A percentile compares a stretch with the other conserved stretches of the same genome.
phyloP scores from a whole-genome alignment of 2,329 filamentous ascomycete genomes.

The Penicillium sp. region DNA sequence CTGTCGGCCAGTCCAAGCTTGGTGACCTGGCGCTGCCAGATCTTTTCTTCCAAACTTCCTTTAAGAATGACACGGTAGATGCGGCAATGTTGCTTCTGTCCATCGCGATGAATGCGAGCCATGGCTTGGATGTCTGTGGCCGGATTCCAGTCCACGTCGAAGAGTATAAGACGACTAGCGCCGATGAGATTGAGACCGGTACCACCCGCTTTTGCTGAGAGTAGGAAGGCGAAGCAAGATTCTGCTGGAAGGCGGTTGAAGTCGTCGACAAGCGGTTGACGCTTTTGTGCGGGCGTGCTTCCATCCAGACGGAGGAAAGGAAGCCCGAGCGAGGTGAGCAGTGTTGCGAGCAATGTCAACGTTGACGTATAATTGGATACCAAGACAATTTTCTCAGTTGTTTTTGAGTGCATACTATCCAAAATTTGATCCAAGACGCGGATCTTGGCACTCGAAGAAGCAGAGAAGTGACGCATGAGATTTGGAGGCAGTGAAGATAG shows the following conservation, averaged over 20 bases:
- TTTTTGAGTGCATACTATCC: conserved; percentile 62
- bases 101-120: conserved; percentile 73
- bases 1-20: conserved; percentile 72
- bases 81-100: conserved; percentile 68
- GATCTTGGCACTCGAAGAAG: conserved; percentile 66
- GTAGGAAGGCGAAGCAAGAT: conserved; percentile 68
- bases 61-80: conserved; percentile 72
- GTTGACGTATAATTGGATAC: conserved; percentile 79
- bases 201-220: conserved; percentile 73
- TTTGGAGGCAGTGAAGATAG: conserved; percentile 59
- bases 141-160: conserved; percentile 77
- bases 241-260: conserved; percentile 65
- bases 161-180: conserved; percentile 70
- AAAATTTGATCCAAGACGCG: conserved; percentile 69
- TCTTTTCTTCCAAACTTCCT: conserved; percentile 73
- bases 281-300: conserved; percentile 64
- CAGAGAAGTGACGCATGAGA: conserved; percentile 57
- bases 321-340: conserved; percentile 64
- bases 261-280: conserved; percentile 69
- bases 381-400: conserved; percentile 71
- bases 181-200: conserved; percentile 72
- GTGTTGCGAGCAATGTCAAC: conserved; percentile 65
- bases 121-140: conserved; percentile 74
- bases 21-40: conserved; percentile 72
- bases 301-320: conserved; percentile 71